A percentile compares a stretch with the other conserved stretches of the same genome.
phyloP scores from a whole-genome alignment of 1,284 basidiomycete species.

The Cutaneotrichosporon sp. region DNA sequence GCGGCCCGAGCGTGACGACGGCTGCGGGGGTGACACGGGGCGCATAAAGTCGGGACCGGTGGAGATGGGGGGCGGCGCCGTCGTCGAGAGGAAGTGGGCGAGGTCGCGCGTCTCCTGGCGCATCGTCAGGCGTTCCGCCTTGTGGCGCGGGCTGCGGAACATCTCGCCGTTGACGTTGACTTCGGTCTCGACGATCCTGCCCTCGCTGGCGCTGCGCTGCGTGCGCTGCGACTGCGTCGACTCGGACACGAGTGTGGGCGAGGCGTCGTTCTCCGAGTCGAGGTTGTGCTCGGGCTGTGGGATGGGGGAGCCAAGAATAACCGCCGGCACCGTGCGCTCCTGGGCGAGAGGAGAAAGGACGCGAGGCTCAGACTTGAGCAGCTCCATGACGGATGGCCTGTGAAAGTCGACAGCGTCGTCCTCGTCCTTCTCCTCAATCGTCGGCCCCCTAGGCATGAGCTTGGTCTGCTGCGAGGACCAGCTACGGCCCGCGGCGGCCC shows the following conservation, averaged over 20 bases:
- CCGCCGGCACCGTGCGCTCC: constrained; percentile 39
- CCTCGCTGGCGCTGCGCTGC: constrained; percentile 14
- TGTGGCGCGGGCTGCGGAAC: constrained; percentile 12
- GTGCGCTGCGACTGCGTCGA: background rate
- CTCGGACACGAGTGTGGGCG: background rate
- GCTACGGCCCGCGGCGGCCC: constrained; percentile 17
- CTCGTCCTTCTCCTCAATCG: constrained; percentile 43
- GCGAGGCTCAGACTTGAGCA: constrained; percentile 9
- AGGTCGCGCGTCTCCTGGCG: constrained; percentile 39
- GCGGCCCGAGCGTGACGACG: background rate
- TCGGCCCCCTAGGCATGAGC: constrained; percentile 32
- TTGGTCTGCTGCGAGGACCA: constrained; percentile 15
- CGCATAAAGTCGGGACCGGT: background rate
- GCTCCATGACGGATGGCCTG: constrained; percentile 13
- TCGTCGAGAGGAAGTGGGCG: constrained; percentile 44
- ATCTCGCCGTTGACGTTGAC: background rate
- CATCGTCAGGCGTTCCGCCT: constrained; percentile 5
- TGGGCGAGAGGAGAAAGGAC: background rate
- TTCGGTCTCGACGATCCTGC: constrained; percentile 5
- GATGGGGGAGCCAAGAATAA: constrained; percentile 39
- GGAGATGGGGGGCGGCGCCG: constrained; percentile 24
- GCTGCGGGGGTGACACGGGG: constrained; percentile 1
- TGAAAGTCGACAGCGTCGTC: constrained; percentile 15
- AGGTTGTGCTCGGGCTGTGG: background rate
- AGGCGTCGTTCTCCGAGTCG: background rate